Evolutionary conservation across 768 basidiomycete species (phyloP), one percentile per base, ranked within the genome.

Genomic region (Russula dissimulans): DNA sequence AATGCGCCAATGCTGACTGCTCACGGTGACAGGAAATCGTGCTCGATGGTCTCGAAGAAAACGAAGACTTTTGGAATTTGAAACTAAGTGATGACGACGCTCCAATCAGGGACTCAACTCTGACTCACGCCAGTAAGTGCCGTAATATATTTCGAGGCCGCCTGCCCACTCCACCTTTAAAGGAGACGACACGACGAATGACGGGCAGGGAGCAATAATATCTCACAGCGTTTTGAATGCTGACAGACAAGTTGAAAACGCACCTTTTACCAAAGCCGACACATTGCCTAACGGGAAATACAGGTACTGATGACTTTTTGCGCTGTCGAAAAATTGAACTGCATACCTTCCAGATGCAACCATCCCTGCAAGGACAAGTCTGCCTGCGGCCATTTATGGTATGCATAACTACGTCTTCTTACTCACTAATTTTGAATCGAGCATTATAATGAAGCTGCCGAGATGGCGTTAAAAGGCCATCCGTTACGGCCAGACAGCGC

Each of bases 351-450:
- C 43, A 90, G 89, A 52, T 93, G 91, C 67, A 87, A 88, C 65
- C 91, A 93, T 65, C 54, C 78, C 22, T 93, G 91, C 77, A 89
- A 86, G 69, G 83, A 90, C 67, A 92, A 91, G 71, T 72, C 74
- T 4, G 77, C 75, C 45, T 93, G 91, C 68, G 80, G 85, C 29
- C 91, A 93, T 74, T 69, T 84, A 39, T 92, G 91, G 91, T 89
- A 54, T 14, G 64, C 63, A 43, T 45, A 48, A 43, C 47, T 29
- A 32, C 17, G 26, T 42, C 22, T 10, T 50, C 26, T 17, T 38
- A 43, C 32, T 8, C 32, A 22, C 47, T 43, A 22, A 50, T 44
- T 43, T 29, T 50, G 55, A 61, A 32, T 1, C 3, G 32, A 38
- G 32, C 5, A 32, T 9, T 34, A 41, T 42, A 45, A 38, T 44